Conservation (phyloP, 345 rosid genomes). For the Dimocarpus longan region DNA sequence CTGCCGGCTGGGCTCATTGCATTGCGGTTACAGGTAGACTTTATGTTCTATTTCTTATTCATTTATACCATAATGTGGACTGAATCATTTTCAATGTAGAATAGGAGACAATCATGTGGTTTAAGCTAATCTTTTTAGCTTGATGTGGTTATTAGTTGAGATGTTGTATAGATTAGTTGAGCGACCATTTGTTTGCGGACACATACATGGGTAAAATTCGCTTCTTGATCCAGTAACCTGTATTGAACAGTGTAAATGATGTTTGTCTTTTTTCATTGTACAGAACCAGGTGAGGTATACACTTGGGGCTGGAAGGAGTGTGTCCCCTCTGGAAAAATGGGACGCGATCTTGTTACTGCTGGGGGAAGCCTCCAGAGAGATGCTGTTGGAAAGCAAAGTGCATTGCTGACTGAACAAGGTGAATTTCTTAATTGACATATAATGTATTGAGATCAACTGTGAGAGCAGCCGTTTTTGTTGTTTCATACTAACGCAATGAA, state of each 20-base stretch:
- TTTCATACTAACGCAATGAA: background rate
- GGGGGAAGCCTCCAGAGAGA: conserved; percentile 50
- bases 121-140: background rate
- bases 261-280: conserved; percentile 13
- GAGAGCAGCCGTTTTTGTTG: background rate
- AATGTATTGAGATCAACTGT: conserved; percentile 4
- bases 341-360: conserved; percentile 32
- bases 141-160: background rate
- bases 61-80: background rate
- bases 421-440: conserved; percentile 2
- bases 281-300: conserved; percentile 72
- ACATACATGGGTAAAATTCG: background rate
- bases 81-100: background rate
- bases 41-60: background rate
- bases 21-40: conserved; percentile 63
- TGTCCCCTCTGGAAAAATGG: conserved; percentile 54
- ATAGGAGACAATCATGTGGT: background rate
- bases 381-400: conserved; percentile 39
- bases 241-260: background rate
- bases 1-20: conserved; percentile 92
- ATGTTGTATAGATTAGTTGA: background rate
- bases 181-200: background rate
- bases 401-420: conserved; percentile 53
- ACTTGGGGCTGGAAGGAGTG: conserved; percentile 99
- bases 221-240: background rate